These are phyloP conservation scores for Xylaria sp. DNA, from an alignment of 2,329 filamentous ascomycete species.

Conservation along the genomic window DNA sequence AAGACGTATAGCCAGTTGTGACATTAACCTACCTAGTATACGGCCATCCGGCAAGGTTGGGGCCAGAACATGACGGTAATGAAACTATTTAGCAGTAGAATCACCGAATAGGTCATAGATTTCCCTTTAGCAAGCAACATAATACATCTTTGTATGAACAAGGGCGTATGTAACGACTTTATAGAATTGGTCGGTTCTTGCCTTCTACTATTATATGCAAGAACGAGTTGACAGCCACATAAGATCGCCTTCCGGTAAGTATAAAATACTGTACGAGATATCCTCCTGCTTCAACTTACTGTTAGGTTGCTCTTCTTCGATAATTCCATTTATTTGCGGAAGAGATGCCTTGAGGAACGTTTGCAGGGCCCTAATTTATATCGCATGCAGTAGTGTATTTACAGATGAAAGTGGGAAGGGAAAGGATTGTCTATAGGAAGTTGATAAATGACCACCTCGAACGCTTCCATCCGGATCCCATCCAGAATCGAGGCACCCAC, in stretches of 20 bases:
- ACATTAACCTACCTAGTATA: too few species aligned
- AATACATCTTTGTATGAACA: not conserved
- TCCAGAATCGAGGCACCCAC: constrained; percentile 58
- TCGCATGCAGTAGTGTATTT: not conserved
- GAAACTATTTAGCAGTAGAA: too few species aligned
- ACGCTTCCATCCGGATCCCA: too few species aligned
- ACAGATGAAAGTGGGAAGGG: not conserved
- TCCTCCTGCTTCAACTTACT: not conserved
- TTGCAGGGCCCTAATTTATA: not conserved
- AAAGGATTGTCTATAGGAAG: not conserved
- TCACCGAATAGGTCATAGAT: not conserved
- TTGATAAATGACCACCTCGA: constrained; percentile 38
- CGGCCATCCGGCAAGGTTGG: too few species aligned
- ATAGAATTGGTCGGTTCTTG: not conserved
- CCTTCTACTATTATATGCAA: not conserved
- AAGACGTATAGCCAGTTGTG: too few species aligned
- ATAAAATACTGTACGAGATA: not conserved
- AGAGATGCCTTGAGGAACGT: not conserved
- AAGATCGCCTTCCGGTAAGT: not conserved
- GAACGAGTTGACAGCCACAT: not conserved
- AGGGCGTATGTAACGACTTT: not conserved
- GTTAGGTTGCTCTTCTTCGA: not conserved
- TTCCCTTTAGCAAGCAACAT: not conserved
- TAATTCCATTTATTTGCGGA: not conserved
- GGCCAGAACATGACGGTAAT: too few species aligned